Conservation (phyloP, 2,329 filamentous ascomycete genomes). For the Ampelomyces quisqualis region DNA sequence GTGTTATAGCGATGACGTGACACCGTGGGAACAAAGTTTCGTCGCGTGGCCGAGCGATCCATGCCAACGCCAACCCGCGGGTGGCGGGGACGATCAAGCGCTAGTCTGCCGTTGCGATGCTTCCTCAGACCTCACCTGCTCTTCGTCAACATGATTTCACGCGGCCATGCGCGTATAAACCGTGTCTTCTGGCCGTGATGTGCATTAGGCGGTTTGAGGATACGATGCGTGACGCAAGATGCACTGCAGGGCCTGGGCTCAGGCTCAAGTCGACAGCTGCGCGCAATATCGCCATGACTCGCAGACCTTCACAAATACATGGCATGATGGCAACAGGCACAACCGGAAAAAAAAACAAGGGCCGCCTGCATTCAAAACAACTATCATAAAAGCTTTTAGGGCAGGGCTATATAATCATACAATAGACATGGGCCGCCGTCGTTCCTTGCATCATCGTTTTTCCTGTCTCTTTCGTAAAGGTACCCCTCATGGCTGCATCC, state of each 20-base stretch:
- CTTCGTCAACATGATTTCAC: not conserved
- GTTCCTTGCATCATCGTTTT: constrained; percentile 8
- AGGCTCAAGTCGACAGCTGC: constrained; percentile 7
- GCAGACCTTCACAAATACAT: constrained; percentile 6
- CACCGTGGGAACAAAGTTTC: constrained; percentile 5
- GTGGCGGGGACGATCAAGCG: constrained; percentile 13
- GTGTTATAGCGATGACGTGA: constrained; percentile 23
- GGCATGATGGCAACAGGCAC: constrained; percentile 1
- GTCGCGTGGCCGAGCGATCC: constrained; percentile 1
- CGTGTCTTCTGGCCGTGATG: not conserved
- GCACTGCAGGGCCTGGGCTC: constrained; percentile 1
- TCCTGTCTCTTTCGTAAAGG: constrained; percentile 8
- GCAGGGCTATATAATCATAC: constrained; percentile 42
- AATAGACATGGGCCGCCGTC: constrained; percentile 32
- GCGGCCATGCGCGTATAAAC: no score
- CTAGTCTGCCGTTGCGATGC: constrained; percentile 16
- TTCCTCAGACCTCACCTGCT: constrained; percentile 35
- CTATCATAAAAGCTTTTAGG: constrained; percentile 26
- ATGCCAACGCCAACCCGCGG: constrained; percentile 11
- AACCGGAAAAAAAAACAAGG: constrained; percentile 13
- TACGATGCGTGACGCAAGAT: not conserved
- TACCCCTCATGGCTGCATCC: constrained; percentile 7
- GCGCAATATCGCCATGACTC: constrained; percentile 10
- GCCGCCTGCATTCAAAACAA: constrained; percentile 29
- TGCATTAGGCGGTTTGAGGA: not conserved